These are phyloP conservation scores for Lonicera japonica DNA, from an alignment of 129 eudicot genomes.

Conservation along the genomic window DNA sequence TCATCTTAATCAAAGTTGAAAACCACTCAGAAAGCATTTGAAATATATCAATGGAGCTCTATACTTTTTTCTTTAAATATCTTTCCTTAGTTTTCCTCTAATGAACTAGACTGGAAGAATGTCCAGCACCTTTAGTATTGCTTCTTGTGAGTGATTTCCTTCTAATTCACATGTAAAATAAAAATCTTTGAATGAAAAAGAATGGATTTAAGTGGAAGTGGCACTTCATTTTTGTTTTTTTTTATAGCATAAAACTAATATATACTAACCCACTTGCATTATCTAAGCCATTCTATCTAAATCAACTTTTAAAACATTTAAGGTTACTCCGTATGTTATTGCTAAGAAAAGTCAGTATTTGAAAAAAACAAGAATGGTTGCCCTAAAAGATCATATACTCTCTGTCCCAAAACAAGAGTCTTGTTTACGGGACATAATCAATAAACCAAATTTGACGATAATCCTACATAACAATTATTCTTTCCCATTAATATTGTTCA, in stretches of 20 bases:
- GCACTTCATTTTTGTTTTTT: not conserved
- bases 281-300: not conserved
- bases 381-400: not conserved
- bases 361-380: too few relatives aligned
- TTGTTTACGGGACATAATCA: too few relatives aligned
- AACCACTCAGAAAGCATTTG: not conserved
- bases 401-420: not conserved
- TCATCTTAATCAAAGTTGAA: not conserved
- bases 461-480: too few relatives aligned
- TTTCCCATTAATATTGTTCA: too few relatives aligned
- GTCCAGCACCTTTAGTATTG: not conserved
- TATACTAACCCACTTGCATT: too few relatives aligned
- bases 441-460: not conserved
- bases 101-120: too few relatives aligned
- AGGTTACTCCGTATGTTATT: too few relatives aligned
- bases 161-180: not conserved
- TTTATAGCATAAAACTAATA: not conserved
- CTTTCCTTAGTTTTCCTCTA: too few relatives aligned
- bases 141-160: not conserved
- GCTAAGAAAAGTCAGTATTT: not conserved
- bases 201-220: not conserved
- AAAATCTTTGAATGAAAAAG: not conserved
- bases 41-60: not conserved
- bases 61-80: too few relatives aligned
- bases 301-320: not conserved